Base-by-base conservation (phyloP, 768 basidiomycete species). In the Russula lepida region DNA sequence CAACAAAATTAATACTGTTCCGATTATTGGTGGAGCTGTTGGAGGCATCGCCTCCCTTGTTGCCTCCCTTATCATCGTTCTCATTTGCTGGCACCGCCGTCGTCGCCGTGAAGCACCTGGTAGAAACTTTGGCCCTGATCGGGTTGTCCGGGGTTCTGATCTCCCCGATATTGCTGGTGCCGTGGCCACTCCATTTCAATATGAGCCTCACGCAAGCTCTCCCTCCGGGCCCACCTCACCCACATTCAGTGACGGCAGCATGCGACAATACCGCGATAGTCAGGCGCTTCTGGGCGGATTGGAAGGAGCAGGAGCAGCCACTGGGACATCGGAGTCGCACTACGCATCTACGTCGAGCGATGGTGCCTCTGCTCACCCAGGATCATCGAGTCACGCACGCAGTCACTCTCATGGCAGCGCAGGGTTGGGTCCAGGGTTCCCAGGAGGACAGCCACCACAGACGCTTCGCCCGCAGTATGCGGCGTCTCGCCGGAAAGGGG, bases 51-150 rank as follows among this genome's bases (percentile, higher is more conserved):
- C 39, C 13, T 57, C n/a, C 6, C 68, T 66, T 2, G 54, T 72
- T 32, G 43, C 69, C 33, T 35, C 67, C 39, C 63, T 74, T 39
- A 32, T 72, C n/a, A 51, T 68, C 39, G 65, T 68, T 23, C 57
- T 73, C 11, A 59, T 71, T 30, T 62, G 69, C 59, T 74, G 71
- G 68, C 70, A 70, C 47, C 69, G 69, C 23, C 67, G 70, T 33
- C 62, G 59, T 47, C 56, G 49, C n/a, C 64, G 67, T 35, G 74
- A 78, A 59, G 78, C 79, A 28, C 79, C 79, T 50, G 78, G 79
- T 58, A 79, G 79, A 52, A 73, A 79, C 71, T 79, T 79, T 60
- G 78, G 80, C 41, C 79, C 78, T 0, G 79, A 79, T 60, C 75
- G 73, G 6, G 73, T 79, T 44, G 63, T 72, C 2, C 68, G 67